phyloP scores from a whole-genome alignment of 345 rosid genomes.

The Boechera divaricarpa region DNA sequence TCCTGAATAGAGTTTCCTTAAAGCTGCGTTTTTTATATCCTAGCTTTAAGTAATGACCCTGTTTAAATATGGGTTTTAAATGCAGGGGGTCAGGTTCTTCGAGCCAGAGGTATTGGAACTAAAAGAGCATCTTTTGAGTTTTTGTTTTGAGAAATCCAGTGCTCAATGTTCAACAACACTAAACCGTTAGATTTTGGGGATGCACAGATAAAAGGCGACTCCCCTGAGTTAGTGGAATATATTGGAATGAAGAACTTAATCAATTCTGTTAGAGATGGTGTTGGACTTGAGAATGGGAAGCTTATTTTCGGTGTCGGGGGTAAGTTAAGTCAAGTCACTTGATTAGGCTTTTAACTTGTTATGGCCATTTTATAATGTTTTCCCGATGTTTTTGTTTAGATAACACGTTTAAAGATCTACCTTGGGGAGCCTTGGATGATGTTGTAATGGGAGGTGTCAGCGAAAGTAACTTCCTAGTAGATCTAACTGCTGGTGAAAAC shows the following conservation, averaged over 20 bases:
- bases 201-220: constrained; percentile 88
- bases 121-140: constrained; percentile 21
- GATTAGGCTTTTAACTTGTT: not conserved
- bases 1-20: not conserved
- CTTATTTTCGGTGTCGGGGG: constrained; percentile 81
- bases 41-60: not conserved
- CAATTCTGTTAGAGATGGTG: constrained; percentile 71
- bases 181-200: constrained; percentile 31
- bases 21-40: not conserved
- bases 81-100: constrained; percentile 95
- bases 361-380: not conserved
- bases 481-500: constrained; percentile 72
- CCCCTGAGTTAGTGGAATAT: constrained; percentile 91
- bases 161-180: not conserved
- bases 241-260: constrained; percentile 88
- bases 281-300: constrained; percentile 77
- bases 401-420: constrained; percentile 68
- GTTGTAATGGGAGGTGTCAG: constrained; percentile 99
- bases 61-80: constrained; percentile 17
- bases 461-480: constrained; percentile 72
- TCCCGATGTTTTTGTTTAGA: constrained; percentile 48
- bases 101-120: constrained; percentile 85
- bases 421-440: constrained; percentile 98
- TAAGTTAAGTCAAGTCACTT: constrained; percentile 37
- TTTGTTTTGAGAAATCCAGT: not conserved